These are phyloP conservation scores for Daldinia childiae DNA, from an alignment of 495 filamentous ascomycete species.

Conservation along the genomic window DNA sequence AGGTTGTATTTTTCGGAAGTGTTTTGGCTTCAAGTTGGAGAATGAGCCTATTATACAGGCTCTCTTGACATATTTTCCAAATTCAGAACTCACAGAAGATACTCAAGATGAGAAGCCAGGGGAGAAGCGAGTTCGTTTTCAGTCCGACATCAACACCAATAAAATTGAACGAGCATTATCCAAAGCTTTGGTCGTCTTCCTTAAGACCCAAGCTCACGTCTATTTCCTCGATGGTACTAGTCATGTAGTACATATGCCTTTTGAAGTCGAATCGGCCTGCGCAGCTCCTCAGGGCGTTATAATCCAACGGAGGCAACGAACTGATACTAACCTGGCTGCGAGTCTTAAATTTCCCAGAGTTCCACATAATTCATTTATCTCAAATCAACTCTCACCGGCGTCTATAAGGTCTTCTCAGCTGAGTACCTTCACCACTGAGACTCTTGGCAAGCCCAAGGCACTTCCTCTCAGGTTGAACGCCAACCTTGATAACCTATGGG, in stretches of 20 bases:
- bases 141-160: background rate
- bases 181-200: constrained; percentile 85
- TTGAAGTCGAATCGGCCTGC: constrained; percentile 89
- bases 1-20: constrained; percentile 83
- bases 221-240: constrained; percentile 89
- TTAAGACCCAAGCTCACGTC: constrained; percentile 92
- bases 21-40: constrained; percentile 87
- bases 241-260: constrained; percentile 92
- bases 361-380: constrained; percentile 84
- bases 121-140: constrained; percentile 26
- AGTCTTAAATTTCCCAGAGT: constrained; percentile 63
- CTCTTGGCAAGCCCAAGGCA: constrained; percentile 59
- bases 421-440: constrained; percentile 63
- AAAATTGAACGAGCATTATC: constrained; percentile 50
- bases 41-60: constrained; percentile 85
- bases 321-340: constrained; percentile 51
- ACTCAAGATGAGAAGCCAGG: constrained; percentile 5
- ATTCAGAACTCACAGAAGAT: constrained; percentile 54
- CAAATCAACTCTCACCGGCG: constrained; percentile 62
- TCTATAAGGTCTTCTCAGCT: constrained; percentile 53
- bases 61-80: constrained; percentile 82
- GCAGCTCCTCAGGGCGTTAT: constrained; percentile 83
- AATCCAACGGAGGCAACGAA: constrained; percentile 75
- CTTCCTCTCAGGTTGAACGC: constrained; percentile 56
- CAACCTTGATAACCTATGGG: constrained; percentile 60